Conservation (phyloP, 2,329 filamentous ascomycete species). For the Clarireedia monteithiana region DNA sequence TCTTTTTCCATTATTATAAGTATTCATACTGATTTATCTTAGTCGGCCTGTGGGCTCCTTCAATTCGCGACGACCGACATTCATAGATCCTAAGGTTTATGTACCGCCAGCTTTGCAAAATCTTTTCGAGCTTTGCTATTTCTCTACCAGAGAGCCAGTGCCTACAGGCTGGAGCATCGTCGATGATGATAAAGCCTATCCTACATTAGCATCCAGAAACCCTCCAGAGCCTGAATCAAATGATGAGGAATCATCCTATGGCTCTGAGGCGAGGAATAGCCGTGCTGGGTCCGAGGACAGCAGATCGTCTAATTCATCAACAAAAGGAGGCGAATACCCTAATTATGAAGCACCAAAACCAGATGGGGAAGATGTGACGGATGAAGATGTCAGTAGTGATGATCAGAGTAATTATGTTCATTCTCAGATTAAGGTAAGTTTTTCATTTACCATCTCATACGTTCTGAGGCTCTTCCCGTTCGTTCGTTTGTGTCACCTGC, state of each 20-base stretch:
- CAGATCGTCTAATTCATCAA: no score
- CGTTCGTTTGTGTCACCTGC: constrained; percentile 18
- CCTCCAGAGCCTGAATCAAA: constrained; percentile 17
- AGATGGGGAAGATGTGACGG: no score
- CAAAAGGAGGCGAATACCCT: no score
- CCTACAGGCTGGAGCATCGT: constrained; percentile 63
- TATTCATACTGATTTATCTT: neutral
- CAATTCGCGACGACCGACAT: constrained; percentile 39
- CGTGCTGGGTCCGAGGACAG: constrained; percentile 37
- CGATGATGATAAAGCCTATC: constrained; percentile 48
- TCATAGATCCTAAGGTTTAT: constrained; percentile 43
- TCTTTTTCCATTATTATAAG: neutral
- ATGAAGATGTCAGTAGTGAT: no score
- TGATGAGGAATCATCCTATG: constrained; percentile 12
- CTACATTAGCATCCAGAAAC: constrained; percentile 41
- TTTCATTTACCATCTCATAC: neutral
- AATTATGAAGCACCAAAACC: constrained; percentile 1
- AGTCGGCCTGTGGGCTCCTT: constrained; percentile 16
- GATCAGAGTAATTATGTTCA: no score
- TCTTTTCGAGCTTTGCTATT: constrained; percentile 71
- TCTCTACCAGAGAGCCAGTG: constrained; percentile 48
- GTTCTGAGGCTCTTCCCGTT: constrained; percentile 27
- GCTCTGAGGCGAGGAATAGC: constrained; percentile 20
- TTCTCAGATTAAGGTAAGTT: constrained; percentile 1
- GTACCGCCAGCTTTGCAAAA: constrained; percentile 58